A percentile compares a stretch with the other conserved stretches of the same genome.
phyloP scores from a whole-genome alignment of 2,329 filamentous ascomycete species.

The Tolypocladium tundrense region DNA sequence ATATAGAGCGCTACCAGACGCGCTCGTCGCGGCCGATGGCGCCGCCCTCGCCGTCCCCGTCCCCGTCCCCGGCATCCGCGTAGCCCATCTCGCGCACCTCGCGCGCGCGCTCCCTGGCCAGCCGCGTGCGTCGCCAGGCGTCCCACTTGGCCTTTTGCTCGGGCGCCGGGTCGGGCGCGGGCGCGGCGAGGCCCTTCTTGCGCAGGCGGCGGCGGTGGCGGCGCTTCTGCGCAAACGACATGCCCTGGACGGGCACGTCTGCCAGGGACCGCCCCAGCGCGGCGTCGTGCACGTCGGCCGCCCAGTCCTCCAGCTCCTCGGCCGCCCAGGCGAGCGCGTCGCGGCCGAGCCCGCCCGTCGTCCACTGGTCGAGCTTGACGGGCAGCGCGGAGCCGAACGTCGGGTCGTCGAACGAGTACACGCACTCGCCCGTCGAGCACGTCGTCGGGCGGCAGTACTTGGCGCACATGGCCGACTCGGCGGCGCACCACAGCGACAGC shows the following conservation, averaged over 20 bases:
- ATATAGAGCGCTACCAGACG: background rate
- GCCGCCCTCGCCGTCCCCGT: conserved; percentile 20
- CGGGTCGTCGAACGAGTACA: conserved; percentile 48
- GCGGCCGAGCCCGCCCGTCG: conserved; percentile 40
- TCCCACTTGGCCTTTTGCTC: conserved; percentile 33
- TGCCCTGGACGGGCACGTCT: conserved; percentile 29
- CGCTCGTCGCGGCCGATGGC: conserved; percentile 17
- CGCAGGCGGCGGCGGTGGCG: conserved; percentile 38
- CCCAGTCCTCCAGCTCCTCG: conserved; percentile 35
- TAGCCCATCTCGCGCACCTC: conserved; percentile 31
- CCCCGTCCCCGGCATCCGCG: conserved; percentile 19
- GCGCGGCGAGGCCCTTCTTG: conserved; percentile 32
- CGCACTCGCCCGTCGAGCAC: conserved; percentile 36
- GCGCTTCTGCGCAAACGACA: conserved; percentile 36
- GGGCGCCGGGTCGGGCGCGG: conserved; percentile 22
- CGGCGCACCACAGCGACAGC: conserved; percentile 39
- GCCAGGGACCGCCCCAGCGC: conserved; percentile 33
- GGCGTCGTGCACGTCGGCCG: conserved; percentile 38
- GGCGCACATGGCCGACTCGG: conserved; percentile 44
- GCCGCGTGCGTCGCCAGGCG: conserved; percentile 31
- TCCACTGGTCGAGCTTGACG: conserved; percentile 53
- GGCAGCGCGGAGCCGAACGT: conserved; percentile 50
- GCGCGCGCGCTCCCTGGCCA: conserved; percentile 28
- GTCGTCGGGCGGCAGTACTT: conserved; percentile 43
- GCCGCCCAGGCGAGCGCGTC: conserved; percentile 20